These are phyloP conservation scores for Dryas octopetala DNA, from an alignment of 306 rosid genomes.

Conservation along the genomic window DNA sequence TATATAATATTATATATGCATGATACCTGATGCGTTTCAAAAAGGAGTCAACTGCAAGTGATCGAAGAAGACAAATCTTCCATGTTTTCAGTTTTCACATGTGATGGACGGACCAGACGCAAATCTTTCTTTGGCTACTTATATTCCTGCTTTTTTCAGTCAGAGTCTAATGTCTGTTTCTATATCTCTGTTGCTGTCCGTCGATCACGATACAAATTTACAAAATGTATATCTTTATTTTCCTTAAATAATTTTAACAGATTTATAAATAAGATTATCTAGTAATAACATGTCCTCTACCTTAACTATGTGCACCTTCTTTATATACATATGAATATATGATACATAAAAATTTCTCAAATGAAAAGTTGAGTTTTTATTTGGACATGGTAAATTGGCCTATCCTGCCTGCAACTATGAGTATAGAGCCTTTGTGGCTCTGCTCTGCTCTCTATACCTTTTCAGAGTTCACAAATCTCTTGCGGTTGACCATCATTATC, in stretches of 20 bases:
- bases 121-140: constrained; percentile 4
- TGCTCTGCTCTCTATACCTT: not conserved
- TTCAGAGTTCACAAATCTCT: not conserved
- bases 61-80: constrained; percentile 7
- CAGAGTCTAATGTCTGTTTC: not conserved
- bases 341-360: no score
- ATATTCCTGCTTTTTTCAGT: not conserved
- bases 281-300: no score
- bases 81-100: constrained; percentile 12
- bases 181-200: not conserved
- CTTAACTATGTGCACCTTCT: no score
- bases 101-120: not conserved
- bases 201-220: no score
- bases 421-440: no score
- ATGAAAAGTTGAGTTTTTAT: no score
- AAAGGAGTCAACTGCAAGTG: not conserved
- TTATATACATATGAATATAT: no score
- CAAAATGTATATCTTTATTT: no score
- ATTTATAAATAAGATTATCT: no score
- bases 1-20: not conserved
- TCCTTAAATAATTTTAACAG: no score
- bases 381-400: no score
- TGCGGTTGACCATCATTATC: constrained; percentile 3
- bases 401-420: not conserved
- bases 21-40: not conserved